Evolutionary conservation across 352 stramenopile species (phyloP).

Genomic region (Globisporangium nunn): DNA sequence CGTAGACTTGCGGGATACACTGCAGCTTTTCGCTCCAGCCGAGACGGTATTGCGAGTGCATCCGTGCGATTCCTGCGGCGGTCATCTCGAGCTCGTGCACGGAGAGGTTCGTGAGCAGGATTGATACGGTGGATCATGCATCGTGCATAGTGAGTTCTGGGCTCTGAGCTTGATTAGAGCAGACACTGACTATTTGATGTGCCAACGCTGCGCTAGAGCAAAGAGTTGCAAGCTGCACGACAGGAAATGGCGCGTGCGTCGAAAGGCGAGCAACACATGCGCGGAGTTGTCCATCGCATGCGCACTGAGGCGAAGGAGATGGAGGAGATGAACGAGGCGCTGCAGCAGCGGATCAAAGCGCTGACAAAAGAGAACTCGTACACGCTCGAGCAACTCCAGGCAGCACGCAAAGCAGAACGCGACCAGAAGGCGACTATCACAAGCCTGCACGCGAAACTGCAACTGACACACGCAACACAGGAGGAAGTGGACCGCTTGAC

Average conservation of each 20-base stretch:
- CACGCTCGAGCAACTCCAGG: slow-evolving; percentile 68
- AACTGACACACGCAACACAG: slow-evolving; percentile 52
- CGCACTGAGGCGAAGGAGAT: slow-evolving; percentile 61
- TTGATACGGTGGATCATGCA: background rate
- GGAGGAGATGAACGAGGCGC: slow-evolving; percentile 62
- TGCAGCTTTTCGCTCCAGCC: slow-evolving; percentile 65
- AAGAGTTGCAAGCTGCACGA: slow-evolving; percentile 53
- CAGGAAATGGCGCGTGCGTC: slow-evolving; percentile 54
- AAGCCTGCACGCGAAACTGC: slow-evolving; percentile 59
- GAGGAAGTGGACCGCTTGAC: slow-evolving; percentile 56
- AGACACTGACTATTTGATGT: background rate
- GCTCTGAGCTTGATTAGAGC: too few species aligned
- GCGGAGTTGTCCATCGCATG: slow-evolving; percentile 50
- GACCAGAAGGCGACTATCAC: slow-evolving; percentile 65
- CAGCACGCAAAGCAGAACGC: slow-evolving; percentile 56
- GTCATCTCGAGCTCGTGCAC: slow-evolving; percentile 71
- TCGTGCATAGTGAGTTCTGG: background rate
- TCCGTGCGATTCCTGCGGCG: slow-evolving; percentile 63
- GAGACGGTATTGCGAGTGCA: slow-evolving; percentile 73
- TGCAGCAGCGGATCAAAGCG: slow-evolving; percentile 73
- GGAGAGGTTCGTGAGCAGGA: slow-evolving; percentile 35
- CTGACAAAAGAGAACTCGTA: slow-evolving; percentile 73
- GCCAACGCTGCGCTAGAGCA: slow-evolving; percentile 26
- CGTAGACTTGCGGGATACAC: slow-evolving; percentile 54
- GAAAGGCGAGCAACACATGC: slow-evolving; percentile 75